A percentile compares a stretch with the other conserved stretches of the same genome.
These are phyloP conservation scores for Trichoderma pleuroti DNA, from an alignment of 2,329 filamentous ascomycete species.

Conservation along the genomic window DNA sequence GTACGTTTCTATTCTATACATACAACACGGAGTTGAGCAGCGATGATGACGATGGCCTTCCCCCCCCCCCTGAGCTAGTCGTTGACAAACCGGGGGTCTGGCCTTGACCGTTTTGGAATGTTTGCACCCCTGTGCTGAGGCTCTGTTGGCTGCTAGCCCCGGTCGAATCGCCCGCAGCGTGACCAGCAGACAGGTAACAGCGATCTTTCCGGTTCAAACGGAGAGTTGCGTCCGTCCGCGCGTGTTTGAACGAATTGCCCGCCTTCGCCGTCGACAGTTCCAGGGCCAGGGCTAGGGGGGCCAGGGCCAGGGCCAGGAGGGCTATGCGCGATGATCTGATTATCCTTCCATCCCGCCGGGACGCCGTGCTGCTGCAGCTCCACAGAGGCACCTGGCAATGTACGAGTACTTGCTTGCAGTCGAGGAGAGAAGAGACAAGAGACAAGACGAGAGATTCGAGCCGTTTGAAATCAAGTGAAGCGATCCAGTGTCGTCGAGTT, in stretches of 20 bases:
- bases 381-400: not conserved
- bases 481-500: not conserved
- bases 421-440: not conserved
- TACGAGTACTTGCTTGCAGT: not conserved
- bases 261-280: not conserved
- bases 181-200: not conserved
- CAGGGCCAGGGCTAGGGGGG: not conserved
- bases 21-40: not conserved
- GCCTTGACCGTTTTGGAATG: not conserved
- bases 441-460: not conserved
- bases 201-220: not conserved
- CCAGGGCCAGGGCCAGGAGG: not conserved
- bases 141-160: constrained; percentile 8
- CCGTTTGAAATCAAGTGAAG: not conserved
- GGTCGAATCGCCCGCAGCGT: constrained; percentile 2
- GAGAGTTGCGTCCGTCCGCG: constrained; percentile 7
- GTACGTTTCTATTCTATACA: not conserved
- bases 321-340: constrained; percentile 2
- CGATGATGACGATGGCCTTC: constrained; percentile 9
- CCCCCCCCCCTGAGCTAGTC: not conserved
- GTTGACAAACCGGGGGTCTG: constrained; percentile 7
- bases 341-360: not conserved
- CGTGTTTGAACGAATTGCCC: not conserved
- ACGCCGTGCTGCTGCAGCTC: not conserved
- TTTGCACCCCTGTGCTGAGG: not conserved